Evolutionary conservation across 2,329 filamentous ascomycete species (phyloP).

Genomic region (Fusarium tupiense): DNA sequence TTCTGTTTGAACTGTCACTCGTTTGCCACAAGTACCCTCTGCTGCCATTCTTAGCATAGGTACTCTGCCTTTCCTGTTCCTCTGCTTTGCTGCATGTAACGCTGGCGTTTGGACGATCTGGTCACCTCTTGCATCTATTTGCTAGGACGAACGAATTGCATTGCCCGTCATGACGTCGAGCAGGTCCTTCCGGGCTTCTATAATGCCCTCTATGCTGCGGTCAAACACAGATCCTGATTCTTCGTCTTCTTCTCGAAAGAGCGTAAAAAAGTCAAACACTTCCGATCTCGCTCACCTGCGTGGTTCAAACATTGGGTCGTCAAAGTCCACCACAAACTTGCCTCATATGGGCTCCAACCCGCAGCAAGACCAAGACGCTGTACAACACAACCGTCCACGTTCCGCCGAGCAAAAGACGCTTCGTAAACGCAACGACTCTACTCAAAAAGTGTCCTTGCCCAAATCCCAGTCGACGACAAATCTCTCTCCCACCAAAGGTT

Average conservation of each 20-base stretch:
- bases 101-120: conserved; percentile 35
- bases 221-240: conserved; percentile 45
- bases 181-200: conserved; percentile 55
- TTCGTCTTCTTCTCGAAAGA: conserved; percentile 37
- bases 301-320: conserved; percentile 29
- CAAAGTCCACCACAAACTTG: conserved; percentile 24
- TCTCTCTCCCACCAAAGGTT: conserved; percentile 19
- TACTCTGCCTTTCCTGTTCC: background rate
- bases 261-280: conserved; percentile 39
- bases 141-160: conserved; percentile 1
- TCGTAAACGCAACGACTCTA: conserved; percentile 29
- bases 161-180: conserved; percentile 56
- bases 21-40: conserved; percentile 28
- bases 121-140: conserved; percentile 1
- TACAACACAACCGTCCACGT: conserved; percentile 33
- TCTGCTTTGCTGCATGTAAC: conserved; percentile 45
- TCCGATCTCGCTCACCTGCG: conserved; percentile 37
- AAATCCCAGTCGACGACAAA: conserved; percentile 35
- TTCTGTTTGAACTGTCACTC: conserved; percentile 9
- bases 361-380: conserved; percentile 25
- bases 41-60: conserved; percentile 42
- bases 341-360: conserved; percentile 20
- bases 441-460: conserved; percentile 20
- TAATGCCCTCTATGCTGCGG: conserved; percentile 50
- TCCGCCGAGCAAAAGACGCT: conserved; percentile 32